phyloP scores from a whole-genome alignment of 306 rosid species.

The Carpinus viminea region DNA sequence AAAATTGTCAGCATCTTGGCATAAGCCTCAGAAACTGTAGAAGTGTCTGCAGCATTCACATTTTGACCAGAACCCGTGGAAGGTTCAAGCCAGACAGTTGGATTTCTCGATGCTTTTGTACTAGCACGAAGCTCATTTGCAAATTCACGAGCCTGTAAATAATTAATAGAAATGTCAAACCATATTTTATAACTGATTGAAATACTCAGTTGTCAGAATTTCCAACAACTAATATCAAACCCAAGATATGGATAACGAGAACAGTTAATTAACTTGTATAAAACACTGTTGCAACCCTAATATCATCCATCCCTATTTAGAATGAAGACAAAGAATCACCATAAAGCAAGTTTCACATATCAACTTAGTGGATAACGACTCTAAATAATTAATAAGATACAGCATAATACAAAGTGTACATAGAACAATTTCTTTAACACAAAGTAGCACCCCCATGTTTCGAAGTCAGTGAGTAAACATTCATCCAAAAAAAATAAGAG shows the following conservation, averaged over 20 bases:
- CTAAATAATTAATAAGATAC: not conserved
- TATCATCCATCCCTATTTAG: not conserved
- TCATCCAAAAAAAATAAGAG: too few species aligned
- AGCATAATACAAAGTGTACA: too few species aligned
- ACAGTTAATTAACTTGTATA: not conserved
- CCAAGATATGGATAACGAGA: not conserved
- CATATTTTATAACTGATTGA: constrained; percentile 17
- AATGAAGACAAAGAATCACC: not conserved
- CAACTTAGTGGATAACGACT: not conserved
- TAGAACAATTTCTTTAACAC: too few species aligned
- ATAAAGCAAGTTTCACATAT: not conserved
- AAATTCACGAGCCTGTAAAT: constrained; percentile 85
- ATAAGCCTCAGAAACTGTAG: constrained; percentile 89
- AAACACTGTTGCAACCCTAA: not conserved
- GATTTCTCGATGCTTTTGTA: constrained; percentile 65
- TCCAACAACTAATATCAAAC: not conserved
- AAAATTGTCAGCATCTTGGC: constrained; percentile 81
- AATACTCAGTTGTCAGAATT: constrained; percentile 20
- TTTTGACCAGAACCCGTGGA: constrained; percentile 72
- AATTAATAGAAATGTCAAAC: constrained; percentile 25
- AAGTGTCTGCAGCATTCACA: constrained; percentile 66
- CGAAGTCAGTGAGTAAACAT: not conserved
- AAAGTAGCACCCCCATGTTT: not conserved
- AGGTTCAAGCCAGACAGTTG: constrained; percentile 75
- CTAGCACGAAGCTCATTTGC: constrained; percentile 95